Base-by-base conservation (phyloP, 1,284 basidiomycete genomes). In the Puccinia sorghi region DNA sequence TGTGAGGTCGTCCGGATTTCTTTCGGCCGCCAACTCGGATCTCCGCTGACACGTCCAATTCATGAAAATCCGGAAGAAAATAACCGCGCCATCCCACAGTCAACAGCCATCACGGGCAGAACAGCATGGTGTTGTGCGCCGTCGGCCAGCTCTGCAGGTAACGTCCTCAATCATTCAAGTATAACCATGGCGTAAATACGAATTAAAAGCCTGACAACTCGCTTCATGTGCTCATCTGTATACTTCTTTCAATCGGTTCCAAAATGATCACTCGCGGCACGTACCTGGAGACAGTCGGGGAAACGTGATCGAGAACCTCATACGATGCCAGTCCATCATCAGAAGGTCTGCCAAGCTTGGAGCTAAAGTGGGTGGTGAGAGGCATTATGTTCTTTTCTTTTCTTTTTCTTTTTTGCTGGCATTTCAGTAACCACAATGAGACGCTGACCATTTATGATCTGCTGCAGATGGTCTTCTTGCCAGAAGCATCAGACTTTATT, bases 401-500 rank as follows among this genome's bases (percentile, higher is more conserved):
- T 17, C 32, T 22, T 27, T n/a, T 46, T 6, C 46, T 4, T 17
- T 32, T 32, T 27, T 39, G 22, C 32, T 37, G 54, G 15, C n/a
- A 37, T 22, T 41, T 12, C 12, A 32, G 0, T 59, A 41, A 63
- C 72, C 8, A 41, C 41, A 37, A n/a, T n/a, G n/a, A n/a, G n/a
- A n/a, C 15, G 37, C 46, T 63, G 9, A 20, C 22, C n/a, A 12
- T 59, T 15, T 64, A 2, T 37, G 9, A 8, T 25, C 39, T 59
- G 25, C n/a, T 27, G 8, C 56, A 74, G 72, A 63, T 74, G 57
- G 43, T 74, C 43, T 74, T 74, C 25, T n/a, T 74, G 48, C 72
- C 72, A 32, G 72, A 74, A 64, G 72, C 84, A 12, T 83, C 83
- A 43, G 84, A 84, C 76, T 84, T 84, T 52, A 84, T 84, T 52